Conservation (phyloP, 306 rosid species). For the Albizia julibrissin region DNA sequence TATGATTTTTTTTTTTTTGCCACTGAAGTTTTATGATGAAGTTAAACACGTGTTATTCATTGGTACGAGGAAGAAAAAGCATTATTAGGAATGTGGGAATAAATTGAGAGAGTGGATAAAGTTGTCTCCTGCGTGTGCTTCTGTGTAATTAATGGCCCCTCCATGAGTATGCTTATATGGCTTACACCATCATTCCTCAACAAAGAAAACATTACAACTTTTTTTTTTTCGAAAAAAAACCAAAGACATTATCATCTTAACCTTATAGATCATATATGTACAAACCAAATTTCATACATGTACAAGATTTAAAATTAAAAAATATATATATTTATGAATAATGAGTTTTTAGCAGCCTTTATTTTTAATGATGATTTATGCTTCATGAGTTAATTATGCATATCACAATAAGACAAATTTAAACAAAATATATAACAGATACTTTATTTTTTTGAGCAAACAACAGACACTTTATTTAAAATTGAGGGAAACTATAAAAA, state of each 20-base stretch:
- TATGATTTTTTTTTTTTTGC: background rate
- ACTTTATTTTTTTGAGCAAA: no score
- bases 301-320: background rate
- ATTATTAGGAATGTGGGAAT: background rate
- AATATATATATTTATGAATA: no score
- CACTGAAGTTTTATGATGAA: background rate
- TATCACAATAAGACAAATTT: background rate
- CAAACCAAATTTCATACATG: background rate
- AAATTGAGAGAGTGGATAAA: background rate
- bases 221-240: background rate
- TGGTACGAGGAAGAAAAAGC: background rate
- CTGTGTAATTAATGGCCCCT: background rate
- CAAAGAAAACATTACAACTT: background rate
- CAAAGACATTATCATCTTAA: background rate
- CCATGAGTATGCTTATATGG: background rate
- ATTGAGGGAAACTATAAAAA: no score
- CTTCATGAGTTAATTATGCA: background rate
- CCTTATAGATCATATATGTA: no score
- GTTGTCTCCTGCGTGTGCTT: conserved; percentile 8
- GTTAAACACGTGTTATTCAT: background rate
- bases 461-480: background rate
- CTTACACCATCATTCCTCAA: conserved; percentile 2
- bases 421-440: background rate
- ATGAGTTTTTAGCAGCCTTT: background rate
- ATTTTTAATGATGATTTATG: background rate